Base-by-base conservation (phyloP, 2,329 filamentous ascomycete genomes). In the Paecilomyces formosus region DNA sequence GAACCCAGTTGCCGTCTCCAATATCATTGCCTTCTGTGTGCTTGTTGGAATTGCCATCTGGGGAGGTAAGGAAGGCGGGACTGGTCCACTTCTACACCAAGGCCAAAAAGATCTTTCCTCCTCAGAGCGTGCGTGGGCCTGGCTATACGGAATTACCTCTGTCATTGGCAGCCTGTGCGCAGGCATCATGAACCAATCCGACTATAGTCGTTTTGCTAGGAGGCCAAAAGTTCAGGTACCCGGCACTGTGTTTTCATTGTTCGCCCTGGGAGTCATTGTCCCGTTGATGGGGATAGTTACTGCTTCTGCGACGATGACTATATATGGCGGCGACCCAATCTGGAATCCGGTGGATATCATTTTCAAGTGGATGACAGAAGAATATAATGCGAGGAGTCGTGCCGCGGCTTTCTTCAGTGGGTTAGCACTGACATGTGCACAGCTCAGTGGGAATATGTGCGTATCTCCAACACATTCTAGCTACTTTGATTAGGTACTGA, bases 101-200 rank as follows among this genome's bases (percentile, higher is more conserved):
- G 50, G 50, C 1, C 50, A 52, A 22, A 52, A 52, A n/a, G 2
- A 59, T 8, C 55, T 62, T 13, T 24, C 22, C 15, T 52, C 50
- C 9, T 52, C 50, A 2, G 50, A 52, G 50, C 50, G 50, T 8
- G 60, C 57, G 1, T 72, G 68, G 68, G 64, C 57, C n/a, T 64
- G 70, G 18, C 61, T 63, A 5, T 68, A 61, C 18, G 68, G 67
- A 9, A 70, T 71, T 28, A 70, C 68, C 50, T 65, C 64, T 7
- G 69, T 67, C 8, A 71, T 73, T 11, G 70, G 70, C 0, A 62
- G 63, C 12, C 68, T 72, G 12, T 66, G 70, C 3, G 65, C 69
- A 3, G 69, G 70, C 0, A 69, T 72, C 5, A 53, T 70, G 28
- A 71, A 69, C 51, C 69, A 73, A 52, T 67, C 66, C 33, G 71